Evolutionary conservation across 169 alveolate genomes (phyloP).

Genomic region (Plasmodium falciparum): DNA sequence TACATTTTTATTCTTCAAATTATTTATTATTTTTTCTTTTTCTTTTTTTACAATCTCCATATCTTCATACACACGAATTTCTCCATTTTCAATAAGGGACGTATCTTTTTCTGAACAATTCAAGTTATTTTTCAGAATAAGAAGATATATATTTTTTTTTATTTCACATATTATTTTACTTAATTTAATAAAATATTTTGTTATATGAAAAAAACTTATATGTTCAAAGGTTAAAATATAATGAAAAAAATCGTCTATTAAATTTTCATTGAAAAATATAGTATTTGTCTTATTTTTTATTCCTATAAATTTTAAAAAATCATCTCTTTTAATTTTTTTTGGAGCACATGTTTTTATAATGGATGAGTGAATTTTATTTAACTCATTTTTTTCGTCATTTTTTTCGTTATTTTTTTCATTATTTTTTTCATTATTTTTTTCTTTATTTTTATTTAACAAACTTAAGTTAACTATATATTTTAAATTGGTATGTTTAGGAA

Average conservation of each 20-base stretch:
- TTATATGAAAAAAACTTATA: slow-evolving; percentile 37
- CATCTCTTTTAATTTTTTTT: background rate
- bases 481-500: slow-evolving; percentile 61
- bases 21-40: background rate
- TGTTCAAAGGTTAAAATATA: slow-evolving; percentile 24
- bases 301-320: slow-evolving; percentile 18
- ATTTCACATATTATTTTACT: slow-evolving; percentile 72
- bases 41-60: slow-evolving; percentile 11
- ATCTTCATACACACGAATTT: slow-evolving; percentile 12
- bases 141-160: slow-evolving; percentile 11
- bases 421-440: background rate
- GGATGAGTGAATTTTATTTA: too few relatives aligned
- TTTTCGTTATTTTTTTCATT: background rate
- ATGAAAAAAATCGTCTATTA: slow-evolving; percentile 31
- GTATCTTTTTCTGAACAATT: background rate
- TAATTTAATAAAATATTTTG: slow-evolving; percentile 63
- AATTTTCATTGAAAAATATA: slow-evolving; percentile 1
- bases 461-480: slow-evolving; percentile 48
- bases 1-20: background rate
- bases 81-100: background rate
- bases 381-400: background rate
- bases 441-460: slow-evolving; percentile 8
- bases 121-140: slow-evolving; percentile 8
- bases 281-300: background rate
- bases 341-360: too few relatives aligned